Evolutionary conservation across 2,329 filamentous ascomycete species (phyloP), one percentile per base, ranked within the genome.

Genomic region (Aspergillus fumigatus): DNA sequence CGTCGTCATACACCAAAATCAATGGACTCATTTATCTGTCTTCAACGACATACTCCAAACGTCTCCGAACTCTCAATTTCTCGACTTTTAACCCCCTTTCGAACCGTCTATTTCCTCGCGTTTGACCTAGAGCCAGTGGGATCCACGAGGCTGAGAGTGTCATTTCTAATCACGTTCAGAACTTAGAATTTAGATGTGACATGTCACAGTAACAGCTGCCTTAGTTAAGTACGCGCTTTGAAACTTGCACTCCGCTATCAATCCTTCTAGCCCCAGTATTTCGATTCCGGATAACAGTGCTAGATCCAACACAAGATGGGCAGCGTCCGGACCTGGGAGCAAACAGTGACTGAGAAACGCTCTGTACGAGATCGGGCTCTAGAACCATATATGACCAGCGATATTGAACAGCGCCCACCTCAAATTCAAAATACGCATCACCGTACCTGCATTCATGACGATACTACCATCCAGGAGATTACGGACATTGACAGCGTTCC

Each of bases 401-500:
- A 73, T 59, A 6, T 69, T 35, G 60, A 66, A 41, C 53, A 58
- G 23, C 70, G 69, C 49, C 19, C 51, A 3, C 63, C 67, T 25
- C 65, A 54, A 21, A 56, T 67, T n/a, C 40, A 61, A 8, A 48
- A 60, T 40, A 65, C 70, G 14, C 59, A 65, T 4, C 54, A 63
- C 8, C 66, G 69, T 17, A 65, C 61, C 57, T 57, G 53, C 10
- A n/a, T 71, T n/a, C 51, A 59, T 11, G 41, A 59, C 40, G 64
- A 69, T 17, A 56, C 65, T 0, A 50, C 56, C 17, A 23, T 62
- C 4, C 65, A 72, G 41, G 55, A 60, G 48, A 71, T 73, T 25
- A 73, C 70, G 0, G 67, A 73, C 47, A 68, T 73, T 49, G 64
- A 70, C 40, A 65, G 55, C 53, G 51, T 74, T 5, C 32, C 54